A percentile compares a stretch with the other conserved stretches of the same genome.
These are phyloP conservation scores for Penicillium digitatum DNA, from an alignment of 2,329 filamentous ascomycete genomes.

Conservation along the genomic window DNA sequence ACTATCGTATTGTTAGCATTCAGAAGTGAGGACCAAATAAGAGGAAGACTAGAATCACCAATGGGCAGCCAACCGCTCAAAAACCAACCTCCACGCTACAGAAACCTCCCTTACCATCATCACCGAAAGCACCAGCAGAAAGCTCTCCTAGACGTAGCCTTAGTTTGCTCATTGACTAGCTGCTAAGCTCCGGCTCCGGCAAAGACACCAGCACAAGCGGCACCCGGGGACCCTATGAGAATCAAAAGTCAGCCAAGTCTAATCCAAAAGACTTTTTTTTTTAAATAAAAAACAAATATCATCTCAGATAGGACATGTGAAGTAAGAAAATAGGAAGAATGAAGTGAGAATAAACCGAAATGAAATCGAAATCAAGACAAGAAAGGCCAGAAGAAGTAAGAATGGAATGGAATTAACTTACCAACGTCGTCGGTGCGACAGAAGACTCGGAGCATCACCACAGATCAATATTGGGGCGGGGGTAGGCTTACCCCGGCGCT, in stretches of 20 bases:
- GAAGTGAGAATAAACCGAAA: background rate
- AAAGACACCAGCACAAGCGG: background rate
- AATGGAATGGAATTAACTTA: background rate
- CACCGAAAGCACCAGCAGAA: background rate
- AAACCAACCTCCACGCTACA: background rate
- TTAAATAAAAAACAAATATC: too few species aligned
- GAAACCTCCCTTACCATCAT: background rate
- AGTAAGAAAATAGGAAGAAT: background rate
- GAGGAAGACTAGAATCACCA: background rate
- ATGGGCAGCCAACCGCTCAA: background rate
- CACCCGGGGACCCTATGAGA: background rate
- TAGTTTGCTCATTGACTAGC: background rate
- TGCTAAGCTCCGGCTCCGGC: background rate
- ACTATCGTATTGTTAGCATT: background rate
- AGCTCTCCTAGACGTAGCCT: background rate
- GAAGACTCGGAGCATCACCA: background rate
- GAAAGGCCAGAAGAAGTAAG: background rate
- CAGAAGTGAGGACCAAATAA: background rate
- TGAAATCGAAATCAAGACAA: background rate
- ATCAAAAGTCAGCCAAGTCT: background rate
- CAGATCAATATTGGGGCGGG: background rate
- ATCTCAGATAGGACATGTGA: background rate
- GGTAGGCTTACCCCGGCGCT: background rate
- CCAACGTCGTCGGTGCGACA: background rate
- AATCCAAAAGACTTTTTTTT: background rate